These are phyloP conservation scores for Coffea humblotiana DNA, from an alignment of 305 asterid genomes.

Conservation along the genomic window DNA sequence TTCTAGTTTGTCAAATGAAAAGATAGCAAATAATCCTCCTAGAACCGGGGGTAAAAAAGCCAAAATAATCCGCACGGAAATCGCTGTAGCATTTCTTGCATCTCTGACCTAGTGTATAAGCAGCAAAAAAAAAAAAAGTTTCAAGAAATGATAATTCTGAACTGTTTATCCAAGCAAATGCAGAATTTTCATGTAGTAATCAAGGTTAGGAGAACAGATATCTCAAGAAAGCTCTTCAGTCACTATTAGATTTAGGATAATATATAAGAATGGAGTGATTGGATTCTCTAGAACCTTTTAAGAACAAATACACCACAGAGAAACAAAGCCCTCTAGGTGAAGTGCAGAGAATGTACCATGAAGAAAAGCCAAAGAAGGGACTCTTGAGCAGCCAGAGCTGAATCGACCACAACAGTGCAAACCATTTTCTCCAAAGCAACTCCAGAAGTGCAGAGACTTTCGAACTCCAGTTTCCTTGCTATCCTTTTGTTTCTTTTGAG, in stretches of 20 bases:
- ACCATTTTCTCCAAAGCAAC: slow-evolving; percentile 29
- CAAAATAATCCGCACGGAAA: neutral
- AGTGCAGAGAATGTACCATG: slow-evolving; percentile 36
- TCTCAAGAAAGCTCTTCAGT: too few relatives aligned
- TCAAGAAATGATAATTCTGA: neutral
- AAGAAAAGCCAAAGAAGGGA: slow-evolving; percentile 38
- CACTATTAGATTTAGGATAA: too few relatives aligned
- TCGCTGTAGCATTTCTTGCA: neutral
- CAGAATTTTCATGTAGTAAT: neutral
- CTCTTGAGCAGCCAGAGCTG: slow-evolving; percentile 30
- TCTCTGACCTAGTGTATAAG: neutral
- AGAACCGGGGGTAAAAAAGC: neutral
- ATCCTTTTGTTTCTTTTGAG: neutral
- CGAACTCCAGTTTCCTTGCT: slow-evolving; percentile 31
- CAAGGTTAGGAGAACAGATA: too few relatives aligned
- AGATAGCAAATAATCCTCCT: neutral
- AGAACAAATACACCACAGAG: neutral
- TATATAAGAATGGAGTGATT: too few relatives aligned
- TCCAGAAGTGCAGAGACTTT: slow-evolving; percentile 26
- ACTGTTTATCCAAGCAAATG: neutral
- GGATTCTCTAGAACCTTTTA: neutral
- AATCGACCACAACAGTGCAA: slow-evolving; percentile 28
- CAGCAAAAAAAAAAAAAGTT: neutral
- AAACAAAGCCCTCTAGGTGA: neutral
- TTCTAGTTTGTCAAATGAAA: neutral